Percentiles rank a stretch among this genome's conserved stretches.
These are phyloP conservation scores for Komagataella mondaviorum DNA, from an alignment of 805 yeast genomes.

Conservation along the genomic window DNA sequence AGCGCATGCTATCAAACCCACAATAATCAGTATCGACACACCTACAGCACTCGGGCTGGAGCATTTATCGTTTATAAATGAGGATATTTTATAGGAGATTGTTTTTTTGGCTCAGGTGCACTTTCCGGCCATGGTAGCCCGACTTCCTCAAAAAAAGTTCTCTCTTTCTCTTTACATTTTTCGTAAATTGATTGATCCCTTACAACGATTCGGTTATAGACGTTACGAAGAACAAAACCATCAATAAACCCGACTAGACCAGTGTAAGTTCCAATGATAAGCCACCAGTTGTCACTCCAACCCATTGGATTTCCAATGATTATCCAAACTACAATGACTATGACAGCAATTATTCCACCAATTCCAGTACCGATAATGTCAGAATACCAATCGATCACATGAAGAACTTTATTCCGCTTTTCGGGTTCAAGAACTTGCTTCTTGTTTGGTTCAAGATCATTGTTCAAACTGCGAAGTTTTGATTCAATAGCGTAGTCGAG, in stretches of 20 bases:
- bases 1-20: not conserved
- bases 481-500: constrained; percentile 7
- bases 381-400: constrained; percentile 23
- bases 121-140: not conserved
- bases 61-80: not conserved
- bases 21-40: not conserved
- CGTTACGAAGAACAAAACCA: constrained; percentile 26
- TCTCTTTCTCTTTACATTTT: not conserved
- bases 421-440: constrained; percentile 10
- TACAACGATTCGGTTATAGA: constrained; percentile 1
- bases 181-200: not conserved
- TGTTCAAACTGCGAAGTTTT: constrained; percentile 13
- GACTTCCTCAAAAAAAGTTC: not conserved
- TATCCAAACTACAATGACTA: constrained; percentile 23
- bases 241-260: constrained; percentile 29
- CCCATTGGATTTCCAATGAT: constrained; percentile 21
- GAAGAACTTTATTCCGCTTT: constrained; percentile 11
- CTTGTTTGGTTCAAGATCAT: constrained; percentile 14
- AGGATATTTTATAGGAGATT: not conserved
- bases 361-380: constrained; percentile 27
- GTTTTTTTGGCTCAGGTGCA: not conserved
- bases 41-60: not conserved
- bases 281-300: constrained; percentile 28
- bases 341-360: constrained; percentile 20
- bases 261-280: constrained; percentile 31